Evolutionary conservation across 371 early-diverging fungal species (phyloP).

Genomic region (Lichtheimia corymbifera): DNA sequence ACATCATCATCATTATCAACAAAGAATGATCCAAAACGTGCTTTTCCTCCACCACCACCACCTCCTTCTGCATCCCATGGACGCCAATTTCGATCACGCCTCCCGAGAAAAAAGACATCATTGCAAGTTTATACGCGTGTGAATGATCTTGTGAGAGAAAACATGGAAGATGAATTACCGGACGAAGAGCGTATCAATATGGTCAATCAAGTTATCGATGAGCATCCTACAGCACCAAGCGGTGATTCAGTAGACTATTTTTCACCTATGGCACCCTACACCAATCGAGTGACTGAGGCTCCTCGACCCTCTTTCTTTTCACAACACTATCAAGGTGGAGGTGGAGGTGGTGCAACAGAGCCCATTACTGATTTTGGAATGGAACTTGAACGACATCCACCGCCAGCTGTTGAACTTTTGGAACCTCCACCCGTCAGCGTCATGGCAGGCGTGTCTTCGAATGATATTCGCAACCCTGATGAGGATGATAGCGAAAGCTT

Average conservation of each 20-base stretch:
- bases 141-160: constrained; percentile 64
- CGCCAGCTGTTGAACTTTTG: constrained; percentile 35
- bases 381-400: constrained; percentile 25
- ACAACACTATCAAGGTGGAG: constrained; percentile 6
- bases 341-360: constrained; percentile 5
- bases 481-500: constrained; percentile 4
- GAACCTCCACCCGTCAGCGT: constrained; percentile 20
- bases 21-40: constrained; percentile 1
- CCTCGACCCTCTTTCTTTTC: constrained; percentile 7
- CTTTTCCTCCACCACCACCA: not conserved
- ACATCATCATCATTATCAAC: not conserved
- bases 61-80: constrained; percentile 10
- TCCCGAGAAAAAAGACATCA: constrained; percentile 53
- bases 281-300: constrained; percentile 21
- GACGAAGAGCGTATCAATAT: constrained; percentile 42
- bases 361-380: constrained; percentile 17
- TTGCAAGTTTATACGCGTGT: constrained; percentile 68
- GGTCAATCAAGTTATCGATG: constrained; percentile 16
- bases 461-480: constrained; percentile 5
- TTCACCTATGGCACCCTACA: constrained; percentile 39
- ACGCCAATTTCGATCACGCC: constrained; percentile 33
- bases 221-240: no score
- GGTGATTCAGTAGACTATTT: constrained; percentile 35
- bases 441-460: constrained; percentile 17
- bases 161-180: constrained; percentile 61